Conservation (phyloP, 2,329 filamentous ascomycete genomes). For the Sporothrix dimorphospora region DNA sequence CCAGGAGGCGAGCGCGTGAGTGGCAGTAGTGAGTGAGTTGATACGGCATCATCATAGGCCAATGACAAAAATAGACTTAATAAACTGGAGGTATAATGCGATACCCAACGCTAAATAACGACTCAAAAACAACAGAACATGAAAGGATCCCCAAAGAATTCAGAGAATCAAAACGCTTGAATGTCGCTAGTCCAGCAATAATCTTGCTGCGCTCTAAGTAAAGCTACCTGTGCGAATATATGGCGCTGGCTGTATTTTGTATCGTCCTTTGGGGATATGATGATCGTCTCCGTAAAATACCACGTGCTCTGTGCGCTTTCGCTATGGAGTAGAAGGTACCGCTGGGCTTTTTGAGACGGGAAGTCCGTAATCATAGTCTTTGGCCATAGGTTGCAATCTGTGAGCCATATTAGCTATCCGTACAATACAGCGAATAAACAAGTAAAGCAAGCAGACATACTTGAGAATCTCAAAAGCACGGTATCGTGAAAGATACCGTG, state of each 20-base stretch:
- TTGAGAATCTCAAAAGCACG: slow-evolving; percentile 78
- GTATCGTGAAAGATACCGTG: slow-evolving; percentile 69
- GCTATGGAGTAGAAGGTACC: not conserved
- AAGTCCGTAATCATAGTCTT: not conserved
- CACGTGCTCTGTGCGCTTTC: not conserved
- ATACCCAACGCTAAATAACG: not conserved
- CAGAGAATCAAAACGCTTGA: not conserved
- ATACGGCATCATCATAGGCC: not conserved
- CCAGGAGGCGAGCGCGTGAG: slow-evolving; percentile 39
- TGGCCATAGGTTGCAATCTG: slow-evolving; percentile 15
- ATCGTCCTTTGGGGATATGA: too few species aligned
- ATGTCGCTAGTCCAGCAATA: not conserved
- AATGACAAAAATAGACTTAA: not conserved
- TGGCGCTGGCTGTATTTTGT: not conserved
- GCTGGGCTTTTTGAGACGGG: not conserved
- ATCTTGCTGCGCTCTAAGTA: not conserved
- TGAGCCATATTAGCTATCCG: not conserved
- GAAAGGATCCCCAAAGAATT: not conserved
- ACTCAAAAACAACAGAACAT: not conserved
- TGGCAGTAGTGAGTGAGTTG: not conserved
- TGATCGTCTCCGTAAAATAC: not conserved
- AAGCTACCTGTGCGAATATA: not conserved
- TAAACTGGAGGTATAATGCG: not conserved
- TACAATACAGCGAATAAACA: not conserved
- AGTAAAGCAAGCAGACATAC: slow-evolving; percentile 51